Evolutionary conservation across 129 eudicot species (phyloP).

Genomic region (Glebionis coronaria): DNA sequence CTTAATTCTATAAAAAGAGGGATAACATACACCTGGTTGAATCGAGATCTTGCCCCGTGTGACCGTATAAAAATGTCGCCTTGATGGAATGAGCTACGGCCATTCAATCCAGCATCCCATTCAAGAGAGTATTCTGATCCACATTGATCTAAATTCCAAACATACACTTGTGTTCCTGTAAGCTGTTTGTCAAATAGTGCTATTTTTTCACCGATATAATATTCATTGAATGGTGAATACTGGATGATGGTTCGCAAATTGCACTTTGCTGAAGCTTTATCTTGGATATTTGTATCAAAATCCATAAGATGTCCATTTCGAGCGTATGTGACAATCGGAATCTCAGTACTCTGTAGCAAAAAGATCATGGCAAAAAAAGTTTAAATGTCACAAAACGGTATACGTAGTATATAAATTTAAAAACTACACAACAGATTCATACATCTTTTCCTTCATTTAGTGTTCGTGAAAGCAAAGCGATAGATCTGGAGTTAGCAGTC

Average conservation of each 20-base stretch:
- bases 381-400: too few species aligned
- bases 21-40: neutral
- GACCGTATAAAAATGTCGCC: neutral
- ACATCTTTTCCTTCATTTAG: conserved; percentile 21
- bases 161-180: conserved; percentile 71
- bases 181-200: conserved; percentile 43
- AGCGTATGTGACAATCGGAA: conserved; percentile 57
- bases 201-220: conserved; percentile 65
- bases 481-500: conserved; percentile 61
- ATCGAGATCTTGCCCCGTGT: neutral
- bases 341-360: conserved; percentile 51
- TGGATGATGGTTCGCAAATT: conserved; percentile 49
- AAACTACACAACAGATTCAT: conserved; percentile 6
- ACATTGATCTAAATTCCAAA: conserved; percentile 70
- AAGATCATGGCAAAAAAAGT: neutral
- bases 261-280: conserved; percentile 40
- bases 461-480: conserved; percentile 56
- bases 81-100: neutral
- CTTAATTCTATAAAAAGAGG: neutral
- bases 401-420: too few species aligned
- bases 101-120: neutral
- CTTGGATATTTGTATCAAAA: conserved; percentile 42
- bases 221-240: conserved; percentile 62
- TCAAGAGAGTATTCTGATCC: conserved; percentile 53
- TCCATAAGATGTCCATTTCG: conserved; percentile 56